Evolutionary conservation across 2,329 filamentous ascomycete species (phyloP), one percentile per base, ranked within the genome.

Genomic region (Neophaeococcomyces mojaviensis): DNA sequence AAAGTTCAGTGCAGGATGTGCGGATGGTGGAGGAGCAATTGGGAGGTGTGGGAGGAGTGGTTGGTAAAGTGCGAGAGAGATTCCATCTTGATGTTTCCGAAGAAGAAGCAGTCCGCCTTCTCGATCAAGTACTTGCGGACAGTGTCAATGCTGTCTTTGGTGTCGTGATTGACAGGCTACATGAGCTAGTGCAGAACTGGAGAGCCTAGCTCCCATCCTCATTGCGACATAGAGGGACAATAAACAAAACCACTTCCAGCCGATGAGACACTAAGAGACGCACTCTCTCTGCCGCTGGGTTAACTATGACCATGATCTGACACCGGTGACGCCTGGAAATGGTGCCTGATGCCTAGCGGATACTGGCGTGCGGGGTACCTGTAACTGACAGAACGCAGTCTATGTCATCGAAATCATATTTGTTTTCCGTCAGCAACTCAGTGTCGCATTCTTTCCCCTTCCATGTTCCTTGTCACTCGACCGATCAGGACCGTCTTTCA

Each of bases 1-100:
- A 97, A 63, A 90, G 92, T 32, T 95, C 95, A 60, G 95, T 98
- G 49, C 92, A 89, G 0, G 94, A 97, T 58, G 94, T 98, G 59
- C 82, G 85, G 48, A 76, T 94, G 18, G 88, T 95, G 68, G 86
- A 88, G 9, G 89, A 96, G 66, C 94, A 94, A 68, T 48, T 51
- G 47, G 55, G 55, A 16, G 50, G 47, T 10, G 44, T 49, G 10
- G 55, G 55, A 37, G 55, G 55, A 15, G 89, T 88, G 9, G 90
- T 97, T 13, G 71, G 89, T 57, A 98, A 97, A 68, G 90, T 98
- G 4, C 84, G 92, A 62, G 92, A 98, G 68, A 73, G 92, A 31
- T 95, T 98, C 64, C 88, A 94, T 67, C 66, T 98, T 40, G 90
- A 95, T 61, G 78, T 94, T 62, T 85, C 76, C 39, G 92, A 98